phyloP scores from a whole-genome alignment of 2,329 filamentous ascomycete genomes.

The Aspergillus melleus region DNA sequence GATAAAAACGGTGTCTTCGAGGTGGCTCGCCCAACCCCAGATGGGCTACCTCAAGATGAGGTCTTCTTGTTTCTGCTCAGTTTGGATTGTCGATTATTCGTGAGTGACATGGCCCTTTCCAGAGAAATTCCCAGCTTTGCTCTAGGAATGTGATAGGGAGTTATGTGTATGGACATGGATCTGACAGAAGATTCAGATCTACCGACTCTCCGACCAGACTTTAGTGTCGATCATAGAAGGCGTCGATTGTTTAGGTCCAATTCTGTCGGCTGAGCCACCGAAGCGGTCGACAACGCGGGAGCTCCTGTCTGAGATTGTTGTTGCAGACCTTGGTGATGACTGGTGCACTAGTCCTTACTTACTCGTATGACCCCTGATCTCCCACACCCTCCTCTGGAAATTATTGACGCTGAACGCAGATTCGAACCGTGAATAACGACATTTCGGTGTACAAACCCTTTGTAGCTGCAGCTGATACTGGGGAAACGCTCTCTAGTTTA shows the following conservation, averaged over 20 bases:
- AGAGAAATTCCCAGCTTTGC: neutral
- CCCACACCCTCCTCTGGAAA: neutral
- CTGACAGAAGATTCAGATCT: conserved; percentile 58
- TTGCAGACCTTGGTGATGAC: conserved; percentile 80
- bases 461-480: conserved; percentile 38
- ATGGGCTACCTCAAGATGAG: conserved; percentile 42
- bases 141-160: neutral
- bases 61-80: conserved; percentile 77
- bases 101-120: conserved; percentile 47
- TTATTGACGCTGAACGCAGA: conserved; percentile 45
- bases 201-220: conserved; percentile 71
- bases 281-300: conserved; percentile 73
- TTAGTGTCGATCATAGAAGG: conserved; percentile 74
- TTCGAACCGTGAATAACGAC: conserved; percentile 78
- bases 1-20: conserved; percentile 62
- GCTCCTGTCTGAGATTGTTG: conserved; percentile 72
- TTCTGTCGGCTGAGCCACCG: conserved; percentile 70
- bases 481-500: conserved; percentile 42
- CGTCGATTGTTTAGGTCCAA: conserved; percentile 73
- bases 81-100: conserved; percentile 70
- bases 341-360: conserved; percentile 73
- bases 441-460: conserved; percentile 85
- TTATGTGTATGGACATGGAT: neutral
- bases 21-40: conserved; percentile 21
- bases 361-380: conserved; percentile 59